Conservation (phyloP, 371 early-diverging fungal genomes). For the Apophysomyces variabilis region DNA sequence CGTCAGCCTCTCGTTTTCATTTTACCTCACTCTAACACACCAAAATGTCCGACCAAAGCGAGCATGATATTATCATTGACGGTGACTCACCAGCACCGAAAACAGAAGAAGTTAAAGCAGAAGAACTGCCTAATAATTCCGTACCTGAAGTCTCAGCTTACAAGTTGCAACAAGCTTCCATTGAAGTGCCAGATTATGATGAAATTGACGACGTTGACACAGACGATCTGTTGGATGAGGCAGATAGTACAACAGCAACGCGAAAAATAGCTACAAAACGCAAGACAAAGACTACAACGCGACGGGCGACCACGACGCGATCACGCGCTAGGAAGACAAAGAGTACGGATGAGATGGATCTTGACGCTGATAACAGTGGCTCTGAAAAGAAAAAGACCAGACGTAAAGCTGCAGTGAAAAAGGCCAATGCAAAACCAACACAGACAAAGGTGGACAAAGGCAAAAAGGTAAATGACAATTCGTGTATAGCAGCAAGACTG, state of each 20-base stretch:
- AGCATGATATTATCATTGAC: slow-evolving; percentile 25
- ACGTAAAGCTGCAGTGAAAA: slow-evolving; percentile 13
- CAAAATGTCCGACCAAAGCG: slow-evolving; percentile 22
- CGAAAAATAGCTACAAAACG: slow-evolving; percentile 1
- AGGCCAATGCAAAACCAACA: slow-evolving; percentile 9
- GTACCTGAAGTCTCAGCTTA: not conserved
- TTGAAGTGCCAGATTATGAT: slow-evolving; percentile 15
- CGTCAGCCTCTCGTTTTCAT: slow-evolving; percentile 1
- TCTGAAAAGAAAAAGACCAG: slow-evolving; percentile 13
- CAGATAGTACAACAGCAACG: slow-evolving; percentile 3
- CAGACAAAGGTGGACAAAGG: slow-evolving; percentile 8
- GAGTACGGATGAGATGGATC: slow-evolving; percentile 16
- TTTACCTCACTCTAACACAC: not conserved
- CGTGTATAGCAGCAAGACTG: not conserved
- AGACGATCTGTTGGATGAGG: slow-evolving; percentile 20
- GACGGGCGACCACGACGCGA: slow-evolving; percentile 10
- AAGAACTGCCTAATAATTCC: slow-evolving; percentile 9
- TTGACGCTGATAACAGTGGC: slow-evolving; percentile 12
- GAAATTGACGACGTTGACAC: slow-evolving; percentile 21
- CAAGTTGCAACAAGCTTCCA: slow-evolving; percentile 4
- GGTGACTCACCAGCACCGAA: slow-evolving; percentile 21
- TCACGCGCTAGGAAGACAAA: slow-evolving; percentile 12
- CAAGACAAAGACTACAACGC: slow-evolving; percentile 13
- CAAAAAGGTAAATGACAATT: slow-evolving; percentile 15
- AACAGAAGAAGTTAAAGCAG: slow-evolving; percentile 1